A percentile compares a stretch with the other conserved stretches of the same genome.
These are phyloP conservation scores for Cardamine resedifolia DNA, from an alignment of 345 rosid genomes.

Conservation along the genomic window DNA sequence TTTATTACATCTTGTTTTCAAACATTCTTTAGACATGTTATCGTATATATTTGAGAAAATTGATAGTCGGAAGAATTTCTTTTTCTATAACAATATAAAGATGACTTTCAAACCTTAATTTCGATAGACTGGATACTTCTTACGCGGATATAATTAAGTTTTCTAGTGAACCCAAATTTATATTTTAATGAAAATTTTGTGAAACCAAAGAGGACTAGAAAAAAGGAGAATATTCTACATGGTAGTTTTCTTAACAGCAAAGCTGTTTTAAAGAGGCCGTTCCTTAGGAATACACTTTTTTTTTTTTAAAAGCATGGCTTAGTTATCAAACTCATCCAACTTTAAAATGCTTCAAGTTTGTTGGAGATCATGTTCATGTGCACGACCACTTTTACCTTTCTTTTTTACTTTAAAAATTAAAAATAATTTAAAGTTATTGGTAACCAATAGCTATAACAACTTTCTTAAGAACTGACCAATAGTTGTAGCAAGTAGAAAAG, in stretches of 20 bases:
- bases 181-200: too few relatives aligned
- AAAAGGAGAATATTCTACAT: slow-evolving; percentile 6
- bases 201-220: neutral
- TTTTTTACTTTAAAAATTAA: neutral
- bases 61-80: neutral
- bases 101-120: neutral
- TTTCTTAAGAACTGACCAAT: too few relatives aligned
- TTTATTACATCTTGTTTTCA: neutral
- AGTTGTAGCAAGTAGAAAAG: neutral
- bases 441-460: neutral
- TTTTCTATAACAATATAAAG: neutral
- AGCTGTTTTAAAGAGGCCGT: slow-evolving; percentile 28
- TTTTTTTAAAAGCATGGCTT: slow-evolving; percentile 23
- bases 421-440: slow-evolving; percentile 4
- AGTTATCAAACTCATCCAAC: slow-evolving; percentile 19
- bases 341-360: slow-evolving; percentile 23
- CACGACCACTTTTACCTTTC: slow-evolving; percentile 22
- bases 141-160: neutral
- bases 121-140: neutral
- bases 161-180: neutral
- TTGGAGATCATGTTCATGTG: slow-evolving; percentile 37
- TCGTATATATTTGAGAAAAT: neutral
- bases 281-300: slow-evolving; percentile 15
- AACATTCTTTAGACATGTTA: neutral
- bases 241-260: slow-evolving; percentile 36